Base-by-base conservation (phyloP, 2,329 filamentous ascomycete genomes). In the Lasiodiplodia citricola region DNA sequence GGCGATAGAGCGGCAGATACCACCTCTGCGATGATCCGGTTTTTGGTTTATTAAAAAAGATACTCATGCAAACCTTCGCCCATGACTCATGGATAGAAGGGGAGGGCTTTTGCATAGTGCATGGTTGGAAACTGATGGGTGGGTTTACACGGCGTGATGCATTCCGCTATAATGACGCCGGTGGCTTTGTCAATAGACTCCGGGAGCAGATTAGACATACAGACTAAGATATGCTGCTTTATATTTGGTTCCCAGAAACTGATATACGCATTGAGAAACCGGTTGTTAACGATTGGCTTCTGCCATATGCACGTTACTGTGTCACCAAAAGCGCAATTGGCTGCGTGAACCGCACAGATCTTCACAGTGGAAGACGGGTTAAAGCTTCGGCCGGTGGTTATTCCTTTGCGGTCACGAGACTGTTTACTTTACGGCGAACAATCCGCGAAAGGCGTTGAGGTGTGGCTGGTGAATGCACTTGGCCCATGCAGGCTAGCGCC, bases 1-100 rank as follows among this genome's bases (percentile, higher is more conserved):
- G 35, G 38, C 52, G 63, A 66, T 66, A 66, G 63, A 66, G 23
- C 63, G 63, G 63, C 37, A 56, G 63, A 66, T 66, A 66, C 52
- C 63, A 66, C 52, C 35, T 66, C 63, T 41, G 63, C 51, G 38
- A 66, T 66, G 35, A 50, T 50, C 38, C 52, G 52, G 58, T 37
- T 55, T 55, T 41, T 56, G 51, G 51, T 56, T 47, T 52, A 47
- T 18, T 47, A 56, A 56, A 47, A 66, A 66, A 66, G 37, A 66
- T 51, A 52, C 60, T 52, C 47, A 52, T 52, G 60, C 47, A 64
- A 52, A n/a, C 28, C 60, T 18, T 21, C 3, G 44, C 47, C 60
- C 28, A 38, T n/a, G 60, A 52, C 21, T 41, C 31, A 41, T 38
- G 47, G 60, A 64, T 64, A 54, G 60, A 64, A 64, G 8, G 41